A percentile compares a stretch with the other conserved stretches of the same genome.
These are phyloP conservation scores for Colletotrichum lini DNA, from an alignment of 2,329 filamentous ascomycete species.

Conservation along the genomic window DNA sequence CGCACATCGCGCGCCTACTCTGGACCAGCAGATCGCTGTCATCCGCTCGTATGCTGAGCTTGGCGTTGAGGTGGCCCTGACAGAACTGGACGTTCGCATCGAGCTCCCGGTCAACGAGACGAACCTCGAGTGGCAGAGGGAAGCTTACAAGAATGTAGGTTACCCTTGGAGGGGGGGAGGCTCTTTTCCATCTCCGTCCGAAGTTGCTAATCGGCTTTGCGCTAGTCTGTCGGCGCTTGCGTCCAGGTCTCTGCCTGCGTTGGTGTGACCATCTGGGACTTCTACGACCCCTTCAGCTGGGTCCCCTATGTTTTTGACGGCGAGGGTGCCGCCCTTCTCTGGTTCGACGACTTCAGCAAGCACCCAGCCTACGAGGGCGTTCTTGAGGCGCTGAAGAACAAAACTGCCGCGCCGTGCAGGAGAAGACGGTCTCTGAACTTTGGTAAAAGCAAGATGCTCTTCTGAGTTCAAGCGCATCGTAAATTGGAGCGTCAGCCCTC, in stretches of 20 bases:
- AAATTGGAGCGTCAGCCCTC: no score
- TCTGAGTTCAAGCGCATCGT: neutral
- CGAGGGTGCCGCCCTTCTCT: conserved; percentile 58
- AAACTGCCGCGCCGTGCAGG: conserved; percentile 35
- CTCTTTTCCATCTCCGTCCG: neutral
- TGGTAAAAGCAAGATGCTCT: conserved; percentile 31
- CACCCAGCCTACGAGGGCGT: conserved; percentile 60
- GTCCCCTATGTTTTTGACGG: conserved; percentile 58
- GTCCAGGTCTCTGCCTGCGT: conserved; percentile 49
- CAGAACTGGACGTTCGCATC: conserved; percentile 68
- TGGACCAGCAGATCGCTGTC: conserved; percentile 53
- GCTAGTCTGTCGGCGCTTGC: conserved; percentile 47
- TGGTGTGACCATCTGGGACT: conserved; percentile 54
- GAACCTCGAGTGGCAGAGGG: conserved; percentile 49
- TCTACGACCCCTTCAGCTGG: conserved; percentile 57
- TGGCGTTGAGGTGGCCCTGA: conserved; percentile 67
- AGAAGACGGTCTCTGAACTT: conserved; percentile 26
- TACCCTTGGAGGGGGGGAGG: no score
- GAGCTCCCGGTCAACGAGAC: conserved; percentile 48
- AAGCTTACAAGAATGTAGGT: conserved; percentile 45
- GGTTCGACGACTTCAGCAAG: conserved; percentile 57
- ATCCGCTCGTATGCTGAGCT: conserved; percentile 60
- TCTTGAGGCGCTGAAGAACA: conserved; percentile 53
- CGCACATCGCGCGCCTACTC: conserved; percentile 62
- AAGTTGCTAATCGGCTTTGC: neutral